Conservation (phyloP, 768 basidiomycete genomes). For the Hygrophoropsis aurantiaca region DNA sequence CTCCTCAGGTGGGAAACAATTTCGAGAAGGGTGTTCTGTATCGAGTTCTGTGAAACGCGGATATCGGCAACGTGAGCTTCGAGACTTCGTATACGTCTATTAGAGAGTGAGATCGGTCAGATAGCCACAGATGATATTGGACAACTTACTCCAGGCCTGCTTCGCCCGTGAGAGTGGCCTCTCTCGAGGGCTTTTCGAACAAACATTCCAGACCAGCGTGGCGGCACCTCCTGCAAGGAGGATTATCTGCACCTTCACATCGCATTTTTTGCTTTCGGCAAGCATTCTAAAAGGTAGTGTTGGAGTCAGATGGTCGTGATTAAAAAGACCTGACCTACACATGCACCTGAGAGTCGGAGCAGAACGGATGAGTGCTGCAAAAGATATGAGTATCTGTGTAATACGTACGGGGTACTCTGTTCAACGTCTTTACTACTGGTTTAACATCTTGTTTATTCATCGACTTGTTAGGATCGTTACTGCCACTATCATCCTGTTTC, state of each 20-base stretch:
- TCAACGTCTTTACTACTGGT: slow-evolving; percentile 74
- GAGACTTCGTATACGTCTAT: slow-evolving; percentile 86
- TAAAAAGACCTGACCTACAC: slow-evolving; percentile 47
- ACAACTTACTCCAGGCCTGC: slow-evolving; percentile 80
- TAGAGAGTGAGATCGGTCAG: slow-evolving; percentile 15
- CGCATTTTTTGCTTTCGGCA: slow-evolving; percentile 97
- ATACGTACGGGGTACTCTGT: slow-evolving; percentile 81
- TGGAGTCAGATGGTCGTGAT: slow-evolving; percentile 14
- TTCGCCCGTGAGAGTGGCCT: slow-evolving; percentile 85
- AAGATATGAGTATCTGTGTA: slow-evolving; percentile 16
- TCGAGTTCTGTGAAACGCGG: slow-evolving; percentile 66
- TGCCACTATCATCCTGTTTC: slow-evolving; percentile 57
- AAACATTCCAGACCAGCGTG: slow-evolving; percentile 89
- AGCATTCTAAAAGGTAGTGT: slow-evolving; percentile 63
- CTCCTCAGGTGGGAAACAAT: slow-evolving; percentile 77
- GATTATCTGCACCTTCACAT: slow-evolving; percentile 94
- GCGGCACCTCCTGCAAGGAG: slow-evolving; percentile 92
- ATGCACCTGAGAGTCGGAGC: slow-evolving; percentile 58
- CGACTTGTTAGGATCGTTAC: slow-evolving; percentile 33
- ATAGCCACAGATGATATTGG: neutral
- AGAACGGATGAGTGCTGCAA: slow-evolving; percentile 14
- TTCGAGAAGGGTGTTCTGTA: slow-evolving; percentile 79
- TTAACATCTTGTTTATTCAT: slow-evolving; percentile 64
- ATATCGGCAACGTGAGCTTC: slow-evolving; percentile 87
- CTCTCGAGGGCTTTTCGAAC: slow-evolving; percentile 90